Base-by-base conservation (phyloP, 352 stramenopile species). In the Phytophthora aleatoria region DNA sequence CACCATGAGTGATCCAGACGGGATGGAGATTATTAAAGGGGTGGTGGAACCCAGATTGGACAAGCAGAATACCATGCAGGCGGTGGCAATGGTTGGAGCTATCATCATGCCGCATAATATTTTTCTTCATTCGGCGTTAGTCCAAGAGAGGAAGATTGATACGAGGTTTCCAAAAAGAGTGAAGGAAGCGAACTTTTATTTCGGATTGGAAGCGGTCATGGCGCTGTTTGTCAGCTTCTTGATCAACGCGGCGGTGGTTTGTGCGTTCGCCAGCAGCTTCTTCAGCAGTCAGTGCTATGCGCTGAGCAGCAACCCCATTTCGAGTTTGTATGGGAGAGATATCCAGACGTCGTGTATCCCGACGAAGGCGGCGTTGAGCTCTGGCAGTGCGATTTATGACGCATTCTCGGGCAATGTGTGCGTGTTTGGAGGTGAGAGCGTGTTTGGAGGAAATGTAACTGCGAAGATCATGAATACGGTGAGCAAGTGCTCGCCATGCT, bases 61-160 rank as follows among this genome's bases (percentile, higher is more conserved):
- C 35, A 41, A 41, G 12, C 35, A 41, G 35, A 41, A 41, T n/a
- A 41, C 35, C 35, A 91, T 79, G 12, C 78, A 89, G 52, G 92
- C 85, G 10, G 96, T 97, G 15, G 95, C 91, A 1, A 98, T 98
- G 57, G 62, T 98, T 8, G 96, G 95, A 33, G 89, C 92, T 0
- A 92, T 99, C 27, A 97, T 98, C 77, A 99, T 99, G 96, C 96
- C 96, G 1, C 93, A 98, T 77, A 98, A 99, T 55, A 81, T 99
- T 24, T 98, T 97, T 64, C 71, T 99, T 30, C 95, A 99, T 69
- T 98, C 91, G 7, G 95, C 86, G 12, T 79, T 97, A 1, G 87
- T 98, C 26, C 90, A 90, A 49, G 76, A 78, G 0, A 53, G 36
- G 2, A 58, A 76, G 15, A 58, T 93, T 3, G 71, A 93, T 57